phyloP scores from a whole-genome alignment of 345 rosid species.

The Gossypium bickii region DNA sequence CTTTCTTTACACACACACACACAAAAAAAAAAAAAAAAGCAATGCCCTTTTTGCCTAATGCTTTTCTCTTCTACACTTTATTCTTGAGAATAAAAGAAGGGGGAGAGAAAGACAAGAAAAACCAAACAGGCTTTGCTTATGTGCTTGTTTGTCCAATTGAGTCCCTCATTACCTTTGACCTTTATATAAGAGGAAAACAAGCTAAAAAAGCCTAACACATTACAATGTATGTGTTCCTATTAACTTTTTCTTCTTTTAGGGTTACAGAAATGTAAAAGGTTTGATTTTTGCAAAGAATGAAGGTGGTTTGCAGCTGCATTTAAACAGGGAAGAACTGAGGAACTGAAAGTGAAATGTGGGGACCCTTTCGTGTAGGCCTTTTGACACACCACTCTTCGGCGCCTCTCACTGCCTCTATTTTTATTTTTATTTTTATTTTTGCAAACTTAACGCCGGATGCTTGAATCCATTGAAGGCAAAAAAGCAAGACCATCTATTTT shows the following conservation, averaged over 20 bases:
- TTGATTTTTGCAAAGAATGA: constrained; percentile 19
- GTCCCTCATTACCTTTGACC: background rate
- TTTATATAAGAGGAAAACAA: constrained; percentile 20
- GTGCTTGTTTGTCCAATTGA: constrained; percentile 9
- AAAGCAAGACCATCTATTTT: too few species aligned
- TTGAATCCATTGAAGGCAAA: too few species aligned
- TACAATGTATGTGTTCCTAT: background rate
- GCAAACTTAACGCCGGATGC: background rate
- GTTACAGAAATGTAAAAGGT: background rate
- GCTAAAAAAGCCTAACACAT: background rate
- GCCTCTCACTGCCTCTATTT: background rate
- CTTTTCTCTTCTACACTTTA: constrained; percentile 31
- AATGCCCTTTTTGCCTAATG: constrained; percentile 25
- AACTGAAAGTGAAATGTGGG: constrained; percentile 18
- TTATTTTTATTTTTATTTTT: background rate
- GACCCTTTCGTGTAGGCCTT: constrained; percentile 27
- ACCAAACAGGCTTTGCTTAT: constrained; percentile 7
- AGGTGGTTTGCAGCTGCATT: constrained; percentile 47
- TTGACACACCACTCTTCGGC: constrained; percentile 30
- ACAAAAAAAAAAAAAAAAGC: constrained; percentile 12
- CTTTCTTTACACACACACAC: constrained; percentile 8
- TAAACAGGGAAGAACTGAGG: constrained; percentile 30
- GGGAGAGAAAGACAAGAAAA: constrained; percentile 18
- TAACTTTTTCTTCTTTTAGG: background rate
- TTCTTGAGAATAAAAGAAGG: constrained; percentile 27